phyloP scores from a whole-genome alignment of 2,329 filamentous ascomycete genomes.

The Pestalotiopsis sp. region DNA sequence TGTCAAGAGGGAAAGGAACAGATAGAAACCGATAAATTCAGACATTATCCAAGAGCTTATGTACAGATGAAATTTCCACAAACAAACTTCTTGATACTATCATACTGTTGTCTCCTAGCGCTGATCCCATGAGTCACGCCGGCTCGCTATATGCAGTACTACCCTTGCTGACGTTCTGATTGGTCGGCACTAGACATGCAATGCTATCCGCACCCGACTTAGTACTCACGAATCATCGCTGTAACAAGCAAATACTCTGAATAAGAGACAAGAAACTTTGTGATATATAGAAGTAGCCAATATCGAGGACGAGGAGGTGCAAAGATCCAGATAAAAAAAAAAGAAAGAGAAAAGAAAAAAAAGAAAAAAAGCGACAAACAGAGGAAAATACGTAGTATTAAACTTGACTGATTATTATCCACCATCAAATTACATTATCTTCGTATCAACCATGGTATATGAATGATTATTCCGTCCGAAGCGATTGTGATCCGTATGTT shows the following conservation, averaged over 20 bases:
- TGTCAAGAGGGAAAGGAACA: neutral
- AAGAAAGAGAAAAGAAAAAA: too few relatives aligned
- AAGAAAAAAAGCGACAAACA: too few relatives aligned
- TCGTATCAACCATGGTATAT: too few relatives aligned
- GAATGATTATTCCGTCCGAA: neutral
- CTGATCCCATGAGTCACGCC: neutral
- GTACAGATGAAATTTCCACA: neutral
- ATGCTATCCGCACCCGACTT: neutral
- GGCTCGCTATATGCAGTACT: neutral
- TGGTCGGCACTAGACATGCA: neutral
- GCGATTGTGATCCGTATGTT: neutral
- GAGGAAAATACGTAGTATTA: too few relatives aligned
- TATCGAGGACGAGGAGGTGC: too few relatives aligned
- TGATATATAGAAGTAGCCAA: too few relatives aligned
- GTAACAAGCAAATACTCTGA: neutral
- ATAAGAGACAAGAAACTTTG: too few relatives aligned
- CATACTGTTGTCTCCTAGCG: neutral
- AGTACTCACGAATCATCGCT: neutral
- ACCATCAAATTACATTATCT: too few relatives aligned
- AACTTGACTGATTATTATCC: too few relatives aligned
- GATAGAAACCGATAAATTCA: neutral
- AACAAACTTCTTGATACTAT: neutral
- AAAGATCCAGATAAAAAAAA: too few relatives aligned
- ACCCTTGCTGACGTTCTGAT: neutral
- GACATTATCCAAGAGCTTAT: neutral